Evolutionary conservation across 441 rosid genomes (phyloP).

Genomic region (Pelargonium exstipulatum): DNA sequence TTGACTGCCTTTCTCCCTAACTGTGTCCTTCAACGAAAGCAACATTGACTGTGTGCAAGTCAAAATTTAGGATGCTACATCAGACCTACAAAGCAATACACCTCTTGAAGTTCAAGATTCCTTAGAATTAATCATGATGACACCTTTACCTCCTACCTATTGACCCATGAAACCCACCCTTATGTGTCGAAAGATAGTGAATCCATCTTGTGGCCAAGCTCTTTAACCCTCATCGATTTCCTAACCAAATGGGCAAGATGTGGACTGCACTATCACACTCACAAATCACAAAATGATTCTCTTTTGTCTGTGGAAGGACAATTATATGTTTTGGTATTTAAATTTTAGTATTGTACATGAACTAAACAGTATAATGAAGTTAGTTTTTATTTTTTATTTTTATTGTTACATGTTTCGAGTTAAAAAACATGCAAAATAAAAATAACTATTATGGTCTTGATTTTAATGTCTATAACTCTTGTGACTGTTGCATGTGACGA

Average conservation of each 20-base stretch:
- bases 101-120: constrained; percentile 3
- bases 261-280: constrained; percentile 1
- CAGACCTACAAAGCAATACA: neutral
- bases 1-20: neutral
- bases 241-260: neutral
- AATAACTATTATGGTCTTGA: no score
- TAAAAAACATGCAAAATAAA: neutral
- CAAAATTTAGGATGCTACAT: neutral
- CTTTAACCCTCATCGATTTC: neutral
- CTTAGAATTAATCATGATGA: constrained; percentile 1
- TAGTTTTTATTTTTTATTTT: no score
- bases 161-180: neutral
- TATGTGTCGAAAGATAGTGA: neutral
- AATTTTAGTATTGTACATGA: neutral
- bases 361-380: no score
- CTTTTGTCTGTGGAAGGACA: neutral
- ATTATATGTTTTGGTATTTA: neutral
- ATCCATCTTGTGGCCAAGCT: neutral
- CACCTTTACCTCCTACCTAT: neutral
- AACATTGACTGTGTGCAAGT: constrained; percentile 2
- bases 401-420: neutral
- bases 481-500: no score
- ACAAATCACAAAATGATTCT: neutral
- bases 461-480: no score
- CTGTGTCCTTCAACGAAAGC: neutral